Evolutionary conservation across 2,329 filamentous ascomycete genomes (phyloP).

Genomic region (Lizonia empirigonia): DNA sequence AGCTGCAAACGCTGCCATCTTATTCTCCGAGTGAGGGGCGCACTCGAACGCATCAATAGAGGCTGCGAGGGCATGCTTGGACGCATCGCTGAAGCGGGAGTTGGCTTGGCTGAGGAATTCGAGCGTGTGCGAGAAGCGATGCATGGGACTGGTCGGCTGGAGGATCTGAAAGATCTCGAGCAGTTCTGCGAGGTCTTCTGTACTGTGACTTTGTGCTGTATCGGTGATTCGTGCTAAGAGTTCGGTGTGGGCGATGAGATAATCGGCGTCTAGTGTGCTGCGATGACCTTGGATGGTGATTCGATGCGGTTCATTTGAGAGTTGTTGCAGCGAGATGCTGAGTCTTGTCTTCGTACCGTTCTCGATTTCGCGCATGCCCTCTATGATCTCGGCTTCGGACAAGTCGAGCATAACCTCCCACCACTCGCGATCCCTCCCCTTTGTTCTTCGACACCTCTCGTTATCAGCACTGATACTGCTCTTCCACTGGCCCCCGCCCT

Average conservation of each 20-base stretch:
- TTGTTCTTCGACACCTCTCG: neutral
- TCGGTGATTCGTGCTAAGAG: neutral
- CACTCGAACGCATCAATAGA: neutral
- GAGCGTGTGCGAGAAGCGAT: neutral
- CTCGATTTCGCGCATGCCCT: neutral
- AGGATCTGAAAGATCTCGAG: neutral
- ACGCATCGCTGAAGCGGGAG: neutral
- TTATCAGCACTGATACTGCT: neutral
- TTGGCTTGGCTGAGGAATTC: neutral
- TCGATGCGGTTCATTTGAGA: neutral
- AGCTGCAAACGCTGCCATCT: neutral
- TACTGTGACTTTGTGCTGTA: neutral
- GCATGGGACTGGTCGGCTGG: neutral
- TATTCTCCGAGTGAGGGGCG: neutral
- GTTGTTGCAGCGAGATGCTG: neutral
- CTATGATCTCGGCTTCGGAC: neutral
- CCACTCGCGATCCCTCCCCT: neutral
- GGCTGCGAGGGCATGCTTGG: neutral
- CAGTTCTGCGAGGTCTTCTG: neutral
- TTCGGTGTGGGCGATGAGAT: neutral
- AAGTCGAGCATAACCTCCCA: constrained; percentile 1
- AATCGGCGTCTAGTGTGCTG: neutral
- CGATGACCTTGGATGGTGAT: neutral
- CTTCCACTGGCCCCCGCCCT: neutral
- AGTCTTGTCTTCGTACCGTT: neutral